Conservation (phyloP, 495 filamentous ascomycete genomes). For the Hypoxylon fragiforme region DNA sequence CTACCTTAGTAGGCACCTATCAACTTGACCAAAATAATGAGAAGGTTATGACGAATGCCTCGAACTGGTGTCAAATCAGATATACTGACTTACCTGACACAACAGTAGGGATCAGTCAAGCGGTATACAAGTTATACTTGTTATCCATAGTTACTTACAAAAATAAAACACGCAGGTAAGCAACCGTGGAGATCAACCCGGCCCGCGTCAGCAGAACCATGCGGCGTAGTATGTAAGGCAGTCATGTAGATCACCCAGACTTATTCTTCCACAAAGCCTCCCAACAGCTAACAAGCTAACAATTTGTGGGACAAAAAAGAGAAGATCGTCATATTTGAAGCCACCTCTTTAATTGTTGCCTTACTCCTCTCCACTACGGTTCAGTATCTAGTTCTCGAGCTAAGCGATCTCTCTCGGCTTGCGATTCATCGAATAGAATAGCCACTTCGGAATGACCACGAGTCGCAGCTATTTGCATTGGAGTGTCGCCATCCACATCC, state of each 20-base stretch:
- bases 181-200: too few species aligned
- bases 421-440: conserved; percentile 33
- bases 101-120: too few species aligned
- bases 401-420: conserved; percentile 27
- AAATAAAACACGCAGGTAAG: too few species aligned
- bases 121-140: too few species aligned
- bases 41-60: not conserved
- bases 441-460: conserved; percentile 35
- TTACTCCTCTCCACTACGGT: conserved; percentile 4
- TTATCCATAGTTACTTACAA: too few species aligned
- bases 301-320: not conserved
- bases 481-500: conserved; percentile 36
- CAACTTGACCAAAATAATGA: too few species aligned
- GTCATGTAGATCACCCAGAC: not conserved
- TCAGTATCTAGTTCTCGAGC: conserved; percentile 32
- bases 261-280: not conserved
- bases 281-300: too few species aligned
- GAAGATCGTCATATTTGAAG: not conserved
- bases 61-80: conserved; percentile 11
- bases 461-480: conserved; percentile 30
- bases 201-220: too few species aligned
- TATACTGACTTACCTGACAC: too few species aligned
- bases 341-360: not conserved
- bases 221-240: too few species aligned
- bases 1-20: too few species aligned